These are phyloP conservation scores for Plantago major DNA, from an alignment of 257 asterid species.

Conservation along the genomic window DNA sequence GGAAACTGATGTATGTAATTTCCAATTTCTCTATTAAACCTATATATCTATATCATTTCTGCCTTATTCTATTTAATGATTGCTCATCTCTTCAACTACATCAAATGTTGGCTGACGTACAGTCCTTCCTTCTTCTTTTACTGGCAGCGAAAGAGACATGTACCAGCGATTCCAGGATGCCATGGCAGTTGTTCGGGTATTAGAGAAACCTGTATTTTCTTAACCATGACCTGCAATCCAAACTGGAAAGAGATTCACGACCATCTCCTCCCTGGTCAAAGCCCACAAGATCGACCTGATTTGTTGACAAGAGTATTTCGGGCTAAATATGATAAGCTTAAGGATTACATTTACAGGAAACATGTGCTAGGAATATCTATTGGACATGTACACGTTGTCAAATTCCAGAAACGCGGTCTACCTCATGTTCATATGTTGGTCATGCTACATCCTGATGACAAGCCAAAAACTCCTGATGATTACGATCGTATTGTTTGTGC, in stretches of 20 bases:
- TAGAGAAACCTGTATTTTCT: not conserved
- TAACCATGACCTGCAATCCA: not conserved
- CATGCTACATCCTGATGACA: no score
- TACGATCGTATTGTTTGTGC: no score
- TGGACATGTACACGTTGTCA: no score
- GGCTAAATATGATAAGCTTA: no score
- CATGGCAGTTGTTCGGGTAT: not conserved
- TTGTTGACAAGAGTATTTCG: not conserved
- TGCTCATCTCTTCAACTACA: not conserved
- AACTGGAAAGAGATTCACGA: not conserved
- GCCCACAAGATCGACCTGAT: not conserved
- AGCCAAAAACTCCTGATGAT: no score
- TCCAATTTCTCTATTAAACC: not conserved
- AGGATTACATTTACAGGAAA: no score
- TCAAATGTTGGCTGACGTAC: not conserved
- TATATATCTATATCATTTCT: no score
- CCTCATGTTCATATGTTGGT: no score
- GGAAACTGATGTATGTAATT: not conserved
- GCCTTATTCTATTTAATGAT: no score
- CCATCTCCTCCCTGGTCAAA: not conserved
- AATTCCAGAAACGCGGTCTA: no score
- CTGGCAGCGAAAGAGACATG: no score
- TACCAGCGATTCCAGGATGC: not conserved
- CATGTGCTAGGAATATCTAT: no score
- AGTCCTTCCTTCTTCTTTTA: not conserved